Evolutionary conservation across 441 rosid species (phyloP).

Genomic region (Erodium trifolium): DNA sequence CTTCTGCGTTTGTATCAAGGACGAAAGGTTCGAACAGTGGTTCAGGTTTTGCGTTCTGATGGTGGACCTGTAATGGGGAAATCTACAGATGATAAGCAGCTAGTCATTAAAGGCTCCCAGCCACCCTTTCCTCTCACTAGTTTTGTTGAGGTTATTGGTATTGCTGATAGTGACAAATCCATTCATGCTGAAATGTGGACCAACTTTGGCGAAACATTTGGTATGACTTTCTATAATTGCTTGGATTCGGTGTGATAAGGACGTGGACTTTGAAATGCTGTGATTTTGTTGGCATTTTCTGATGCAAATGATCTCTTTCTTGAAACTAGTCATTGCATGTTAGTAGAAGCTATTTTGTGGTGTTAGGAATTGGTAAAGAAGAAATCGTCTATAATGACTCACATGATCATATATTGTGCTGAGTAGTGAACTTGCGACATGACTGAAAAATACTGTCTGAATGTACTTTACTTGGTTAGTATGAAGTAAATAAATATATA

Average conservation of each 20-base stretch:
- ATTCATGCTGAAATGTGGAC: conserved; percentile 67
- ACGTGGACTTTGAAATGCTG: background rate
- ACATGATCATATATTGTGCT: background rate
- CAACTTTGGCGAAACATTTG: conserved; percentile 67
- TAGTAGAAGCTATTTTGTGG: background rate
- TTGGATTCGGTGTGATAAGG: background rate
- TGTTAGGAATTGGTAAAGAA: background rate
- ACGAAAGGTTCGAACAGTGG: conserved; percentile 64
- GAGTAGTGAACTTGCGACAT: background rate
- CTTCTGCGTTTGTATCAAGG: conserved; percentile 47
- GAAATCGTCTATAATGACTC: background rate
- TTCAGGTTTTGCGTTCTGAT: conserved; percentile 57
- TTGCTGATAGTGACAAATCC: conserved; percentile 62
- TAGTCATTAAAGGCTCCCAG: conserved; percentile 49
- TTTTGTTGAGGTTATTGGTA: conserved; percentile 78
- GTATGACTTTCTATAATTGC: conserved; percentile 27
- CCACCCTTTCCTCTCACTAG: conserved; percentile 40
- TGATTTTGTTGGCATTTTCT: background rate
- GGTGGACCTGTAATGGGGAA: conserved; percentile 48
- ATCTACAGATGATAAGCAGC: conserved; percentile 60
- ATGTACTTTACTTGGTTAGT: background rate
- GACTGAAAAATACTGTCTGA: background rate
- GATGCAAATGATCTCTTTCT: background rate
- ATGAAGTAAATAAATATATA: background rate
- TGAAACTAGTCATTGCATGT: background rate